These are phyloP conservation scores for Arthrobotrys sinensis DNA, from an alignment of 2,329 filamentous ascomycete genomes.

Conservation along the genomic window DNA sequence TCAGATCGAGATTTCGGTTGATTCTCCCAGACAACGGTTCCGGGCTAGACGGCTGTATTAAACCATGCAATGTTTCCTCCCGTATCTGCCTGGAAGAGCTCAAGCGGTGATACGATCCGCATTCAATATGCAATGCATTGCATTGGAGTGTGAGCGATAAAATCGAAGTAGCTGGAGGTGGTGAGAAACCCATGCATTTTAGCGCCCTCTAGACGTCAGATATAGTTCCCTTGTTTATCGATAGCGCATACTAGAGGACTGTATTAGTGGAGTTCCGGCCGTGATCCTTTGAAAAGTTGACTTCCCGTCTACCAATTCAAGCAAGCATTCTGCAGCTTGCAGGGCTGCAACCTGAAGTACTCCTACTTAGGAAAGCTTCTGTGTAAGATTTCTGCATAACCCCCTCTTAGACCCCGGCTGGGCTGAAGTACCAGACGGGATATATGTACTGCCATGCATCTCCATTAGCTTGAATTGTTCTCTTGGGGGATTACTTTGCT, in stretches of 20 bases:
- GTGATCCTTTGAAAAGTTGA: conserved; percentile 38
- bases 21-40: background rate
- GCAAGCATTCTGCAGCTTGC: conserved; percentile 17
- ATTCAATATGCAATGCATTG: conserved; percentile 22
- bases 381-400: conserved; percentile 43
- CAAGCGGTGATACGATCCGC: conserved; percentile 23
- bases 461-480: background rate
- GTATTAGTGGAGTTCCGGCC: conserved; percentile 24
- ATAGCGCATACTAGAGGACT: conserved; percentile 21
- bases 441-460: conserved; percentile 25
- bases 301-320: conserved; percentile 23
- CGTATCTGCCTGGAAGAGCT: conserved; percentile 7
- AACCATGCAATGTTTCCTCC: conserved; percentile 7
- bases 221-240: conserved; percentile 33
- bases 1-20: conserved; percentile 56
- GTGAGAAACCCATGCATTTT: background rate
- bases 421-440: conserved; percentile 19
- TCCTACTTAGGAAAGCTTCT: background rate
- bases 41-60: background rate
- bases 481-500: conserved; percentile 23
- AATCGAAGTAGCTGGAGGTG: conserved; percentile 10
- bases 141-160: conserved; percentile 17
- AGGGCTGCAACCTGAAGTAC: conserved; percentile 22
- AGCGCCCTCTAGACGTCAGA: conserved; percentile 30
- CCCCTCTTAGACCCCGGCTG: conserved; percentile 25